Evolutionary conservation across 2,329 filamentous ascomycete genomes (phyloP), one percentile per base, ranked within the genome.

Genomic region (Aspergillus uvarum): DNA sequence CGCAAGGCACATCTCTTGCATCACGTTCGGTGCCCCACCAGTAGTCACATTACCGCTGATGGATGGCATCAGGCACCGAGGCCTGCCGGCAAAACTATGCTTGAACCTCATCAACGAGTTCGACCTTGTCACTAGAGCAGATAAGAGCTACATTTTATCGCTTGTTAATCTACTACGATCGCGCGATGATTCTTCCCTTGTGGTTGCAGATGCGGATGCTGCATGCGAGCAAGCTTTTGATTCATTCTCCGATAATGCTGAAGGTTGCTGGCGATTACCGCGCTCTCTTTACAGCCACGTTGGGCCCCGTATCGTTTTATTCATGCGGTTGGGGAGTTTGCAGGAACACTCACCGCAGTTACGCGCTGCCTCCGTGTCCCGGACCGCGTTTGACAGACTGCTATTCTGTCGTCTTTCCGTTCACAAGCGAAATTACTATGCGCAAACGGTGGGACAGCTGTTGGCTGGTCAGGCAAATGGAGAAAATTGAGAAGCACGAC

Each of bases 361-460:
- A 35, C 51, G 44, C 11, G 44, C 44, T 1, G 21, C 38, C 1
- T 21, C 47, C 12, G 31, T 59, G 11, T 38, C 57, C 6, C 51
- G 38, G 7, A 29, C 44, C 11, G 49, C 54, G n/a, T 59, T 51
- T 12, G 57, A 59, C 16, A 35, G 48, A n/a, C 22, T 59, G 8
- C 29, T 59, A 11, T 59, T 59, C 16, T 59, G 57, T 19, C 57
- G 57, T 16, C 22, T 54, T 29, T 48, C 52, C n/a, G 58, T 60
- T n/a, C 54, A 60, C 49, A 50, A 29, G 24, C 48, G 54, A 22
- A 24, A 32, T 14, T 52, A 54, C 29, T 60, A 56, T 49, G 49
- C 26, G 32, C 35, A 60, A 22, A 47, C 47, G 16, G 44, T 60
- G 16, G 42, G 47, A 22, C 42, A 57, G 29, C 31, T 58, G 26